Percentiles rank a stretch among this genome's conserved stretches.
phyloP scores from a whole-genome alignment of 2,329 filamentous ascomycete genomes.

The Mollisiaceae sp. region DNA sequence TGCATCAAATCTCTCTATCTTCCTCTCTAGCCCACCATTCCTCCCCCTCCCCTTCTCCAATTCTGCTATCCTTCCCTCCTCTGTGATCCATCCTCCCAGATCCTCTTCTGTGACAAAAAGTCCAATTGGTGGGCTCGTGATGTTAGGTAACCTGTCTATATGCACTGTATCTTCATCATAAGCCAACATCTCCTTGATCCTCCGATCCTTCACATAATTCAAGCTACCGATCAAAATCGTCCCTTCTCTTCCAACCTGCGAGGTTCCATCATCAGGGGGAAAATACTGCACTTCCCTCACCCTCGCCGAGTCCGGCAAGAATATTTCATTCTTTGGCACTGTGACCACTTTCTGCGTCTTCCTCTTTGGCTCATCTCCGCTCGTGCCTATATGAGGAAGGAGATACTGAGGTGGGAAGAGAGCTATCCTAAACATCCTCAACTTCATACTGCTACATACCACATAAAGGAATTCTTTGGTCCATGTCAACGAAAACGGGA shows the following conservation, averaged over 20 bases:
- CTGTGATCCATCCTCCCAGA: not conserved
- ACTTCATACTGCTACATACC: not conserved
- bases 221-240: not conserved
- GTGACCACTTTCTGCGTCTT: not conserved
- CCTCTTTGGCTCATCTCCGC: not conserved
- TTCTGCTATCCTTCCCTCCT: not conserved
- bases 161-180: not conserved
- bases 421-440: conserved; percentile 1
- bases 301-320: not conserved
- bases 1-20: not conserved
- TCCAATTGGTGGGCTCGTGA: not conserved
- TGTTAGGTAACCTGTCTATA: not conserved
- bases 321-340: not conserved
- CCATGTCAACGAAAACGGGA: not conserved
- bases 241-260: not conserved
- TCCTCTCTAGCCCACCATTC: not conserved
- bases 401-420: not conserved
- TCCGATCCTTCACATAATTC: not conserved
- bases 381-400: not conserved
- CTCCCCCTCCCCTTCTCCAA: not conserved
- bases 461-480: not conserved
- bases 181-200: not conserved
- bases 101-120: not conserved
- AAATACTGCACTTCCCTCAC: not conserved
- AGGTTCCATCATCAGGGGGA: not conserved